These are phyloP conservation scores for Fraxinus xanthoxyloides DNA, from an alignment of 305 asterid species.

Conservation along the genomic window DNA sequence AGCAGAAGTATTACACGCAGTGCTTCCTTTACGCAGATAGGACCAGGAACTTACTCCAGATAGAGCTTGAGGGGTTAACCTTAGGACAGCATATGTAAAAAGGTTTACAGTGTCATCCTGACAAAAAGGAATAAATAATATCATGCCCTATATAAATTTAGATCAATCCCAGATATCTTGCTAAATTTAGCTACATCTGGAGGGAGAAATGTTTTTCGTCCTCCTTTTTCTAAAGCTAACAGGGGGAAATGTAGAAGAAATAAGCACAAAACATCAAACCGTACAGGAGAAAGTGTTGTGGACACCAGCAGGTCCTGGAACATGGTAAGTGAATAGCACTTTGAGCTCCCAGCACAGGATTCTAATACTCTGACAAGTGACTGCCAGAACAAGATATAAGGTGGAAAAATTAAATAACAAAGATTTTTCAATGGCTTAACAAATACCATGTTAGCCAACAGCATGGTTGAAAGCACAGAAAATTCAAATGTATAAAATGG, in stretches of 20 bases:
- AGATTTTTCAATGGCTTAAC: conserved; percentile 11
- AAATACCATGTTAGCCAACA: conserved; percentile 4
- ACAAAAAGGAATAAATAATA: conserved; percentile 19
- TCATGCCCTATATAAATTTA: background rate
- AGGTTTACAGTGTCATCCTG: conserved; percentile 85
- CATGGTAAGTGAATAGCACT: conserved; percentile 76
- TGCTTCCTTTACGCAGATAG: conserved; percentile 52
- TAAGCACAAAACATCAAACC: conserved; percentile 33
- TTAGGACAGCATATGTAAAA: conserved; percentile 78
- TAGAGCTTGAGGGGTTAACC: conserved; percentile 81
- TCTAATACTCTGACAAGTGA: conserved; percentile 78
- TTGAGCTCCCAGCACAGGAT: conserved; percentile 64
- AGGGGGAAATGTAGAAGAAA: background rate
- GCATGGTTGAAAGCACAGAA: background rate
- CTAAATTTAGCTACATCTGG: conserved; percentile 13
- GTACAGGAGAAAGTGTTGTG: conserved; percentile 84
- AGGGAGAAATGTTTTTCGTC: background rate
- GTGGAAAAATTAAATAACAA: conserved; percentile 19
- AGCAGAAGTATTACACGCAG: conserved; percentile 48
- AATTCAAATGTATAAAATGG: background rate
- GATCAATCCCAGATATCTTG: background rate
- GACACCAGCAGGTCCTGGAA: conserved; percentile 96
- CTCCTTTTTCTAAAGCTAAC: background rate
- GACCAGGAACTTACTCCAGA: conserved; percentile 77
- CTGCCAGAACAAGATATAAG: conserved; percentile 53